Conservation (phyloP, 306 rosid genomes). For the Gillenia trifoliata region DNA sequence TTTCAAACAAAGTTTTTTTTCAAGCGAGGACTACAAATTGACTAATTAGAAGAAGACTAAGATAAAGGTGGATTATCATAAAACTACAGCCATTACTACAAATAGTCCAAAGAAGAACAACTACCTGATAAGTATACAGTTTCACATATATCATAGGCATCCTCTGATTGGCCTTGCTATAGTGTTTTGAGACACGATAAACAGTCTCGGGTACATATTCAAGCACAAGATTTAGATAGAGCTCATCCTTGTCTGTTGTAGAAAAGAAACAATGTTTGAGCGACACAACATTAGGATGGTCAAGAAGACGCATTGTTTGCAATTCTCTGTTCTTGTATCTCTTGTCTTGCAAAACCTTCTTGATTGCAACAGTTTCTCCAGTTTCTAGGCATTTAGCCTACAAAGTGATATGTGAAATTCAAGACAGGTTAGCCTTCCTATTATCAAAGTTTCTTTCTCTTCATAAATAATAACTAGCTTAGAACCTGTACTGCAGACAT, state of each 20-base stretch:
- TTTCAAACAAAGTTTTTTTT: background rate
- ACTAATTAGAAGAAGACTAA: background rate
- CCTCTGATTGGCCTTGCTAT: constrained; percentile 62
- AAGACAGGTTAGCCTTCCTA: background rate
- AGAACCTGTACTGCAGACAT: constrained; percentile 10
- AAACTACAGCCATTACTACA: background rate
- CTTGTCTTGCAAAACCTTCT: constrained; percentile 66
- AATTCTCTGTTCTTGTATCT: constrained; percentile 67
- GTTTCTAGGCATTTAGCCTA: constrained; percentile 69
- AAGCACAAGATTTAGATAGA: constrained; percentile 72
- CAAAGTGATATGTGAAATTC: constrained; percentile 15
- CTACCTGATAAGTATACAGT: constrained; percentile 67
- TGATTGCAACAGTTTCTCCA: constrained; percentile 62
- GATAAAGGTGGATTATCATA: background rate
- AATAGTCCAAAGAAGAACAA: background rate
- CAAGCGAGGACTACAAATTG: background rate
- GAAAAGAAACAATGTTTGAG: constrained; percentile 74
- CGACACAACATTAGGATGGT: constrained; percentile 66
- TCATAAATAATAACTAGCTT: background rate
- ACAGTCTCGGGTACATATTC: constrained; percentile 68
- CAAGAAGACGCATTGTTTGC: constrained; percentile 79
- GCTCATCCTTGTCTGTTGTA: constrained; percentile 63
- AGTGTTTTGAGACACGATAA: constrained; percentile 59
- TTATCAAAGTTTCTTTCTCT: background rate
- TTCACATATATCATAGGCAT: constrained; percentile 73